A percentile compares a stretch with the other conserved stretches of the same genome.
Evolutionary conservation across 2,329 filamentous ascomycete species (phyloP).

Genomic region (Aspergillus ruber): DNA sequence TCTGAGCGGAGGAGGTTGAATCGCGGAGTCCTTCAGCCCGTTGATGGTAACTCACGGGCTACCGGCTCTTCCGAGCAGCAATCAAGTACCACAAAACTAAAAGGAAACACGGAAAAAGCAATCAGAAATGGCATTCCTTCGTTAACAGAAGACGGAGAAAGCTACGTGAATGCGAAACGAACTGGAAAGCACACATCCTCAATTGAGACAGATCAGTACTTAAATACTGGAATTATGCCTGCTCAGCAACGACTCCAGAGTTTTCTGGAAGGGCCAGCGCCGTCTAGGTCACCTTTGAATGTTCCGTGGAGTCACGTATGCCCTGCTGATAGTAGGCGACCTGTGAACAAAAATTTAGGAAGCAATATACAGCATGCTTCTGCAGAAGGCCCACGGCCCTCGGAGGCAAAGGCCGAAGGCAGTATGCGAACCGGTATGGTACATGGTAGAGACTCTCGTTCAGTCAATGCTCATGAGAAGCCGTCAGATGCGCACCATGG

Average conservation of each 20-base stretch:
- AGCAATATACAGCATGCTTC: not conserved
- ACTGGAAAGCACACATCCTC: not conserved
- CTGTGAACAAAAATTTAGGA: not conserved
- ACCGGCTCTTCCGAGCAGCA: constrained; percentile 1
- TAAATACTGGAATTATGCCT: constrained; percentile 1
- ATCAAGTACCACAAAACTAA: constrained; percentile 28
- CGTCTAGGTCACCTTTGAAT: constrained; percentile 15
- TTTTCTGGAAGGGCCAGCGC: constrained; percentile 25
- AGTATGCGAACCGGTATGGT: not conserved
- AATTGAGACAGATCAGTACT: not conserved
- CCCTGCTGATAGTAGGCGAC: not conserved
- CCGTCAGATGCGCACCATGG: constrained; percentile 14
- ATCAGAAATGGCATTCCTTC: constrained; percentile 33
- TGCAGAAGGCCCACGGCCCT: not conserved
- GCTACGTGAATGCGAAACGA: constrained; percentile 2
- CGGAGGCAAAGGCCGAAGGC: not conserved
- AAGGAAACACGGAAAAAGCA: constrained; percentile 25
- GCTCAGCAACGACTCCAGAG: constrained; percentile 22
- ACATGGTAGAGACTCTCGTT: not conserved
- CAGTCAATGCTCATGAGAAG: not conserved
- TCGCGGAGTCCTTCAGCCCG: constrained; percentile 17
- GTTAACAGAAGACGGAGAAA: constrained; percentile 46
- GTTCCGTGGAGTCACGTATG: not conserved
- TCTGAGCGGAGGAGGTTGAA: constrained; percentile 1
- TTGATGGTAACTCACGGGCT: constrained; percentile 22